These are phyloP conservation scores for Lablab purpureus DNA, from an alignment of 306 rosid genomes.

Conservation along the genomic window DNA sequence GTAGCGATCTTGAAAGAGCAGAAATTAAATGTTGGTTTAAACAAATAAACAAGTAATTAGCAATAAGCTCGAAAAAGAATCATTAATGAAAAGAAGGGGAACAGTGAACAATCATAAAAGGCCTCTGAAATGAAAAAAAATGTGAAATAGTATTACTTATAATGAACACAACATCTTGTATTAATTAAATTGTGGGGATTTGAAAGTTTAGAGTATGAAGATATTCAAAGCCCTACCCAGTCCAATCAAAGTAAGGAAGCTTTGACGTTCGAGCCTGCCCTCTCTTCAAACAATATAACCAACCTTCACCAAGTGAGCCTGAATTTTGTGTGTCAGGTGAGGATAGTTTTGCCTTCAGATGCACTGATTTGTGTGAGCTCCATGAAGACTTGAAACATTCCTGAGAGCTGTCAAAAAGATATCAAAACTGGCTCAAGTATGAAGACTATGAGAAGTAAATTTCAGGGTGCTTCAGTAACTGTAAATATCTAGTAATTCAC, in stretches of 20 bases:
- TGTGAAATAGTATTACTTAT: constrained; percentile 15
- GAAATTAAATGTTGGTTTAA: constrained; percentile 35
- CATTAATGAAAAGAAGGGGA: not conserved
- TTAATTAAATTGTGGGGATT: constrained; percentile 20
- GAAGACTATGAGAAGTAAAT: not conserved
- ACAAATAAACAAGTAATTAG: constrained; percentile 12
- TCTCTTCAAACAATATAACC: constrained; percentile 83
- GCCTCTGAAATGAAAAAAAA: not conserved
- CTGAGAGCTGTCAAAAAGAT: constrained; percentile 79
- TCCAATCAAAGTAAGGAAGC: constrained; percentile 90
- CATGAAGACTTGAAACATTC: constrained; percentile 96
- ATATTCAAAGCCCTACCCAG: constrained; percentile 64
- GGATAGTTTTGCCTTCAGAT: constrained; percentile 68
- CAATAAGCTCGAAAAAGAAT: not conserved
- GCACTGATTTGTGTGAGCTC: constrained; percentile 90
- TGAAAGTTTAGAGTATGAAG: not conserved
- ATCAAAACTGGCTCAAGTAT: constrained; percentile 42
- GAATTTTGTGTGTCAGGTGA: constrained; percentile 58
- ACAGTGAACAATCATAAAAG: not conserved
- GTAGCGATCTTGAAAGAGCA: constrained; percentile 65
- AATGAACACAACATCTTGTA: not conserved
- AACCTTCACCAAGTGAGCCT: constrained; percentile 60
- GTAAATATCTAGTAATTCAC: constrained; percentile 1
- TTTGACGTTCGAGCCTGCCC: constrained; percentile 85
- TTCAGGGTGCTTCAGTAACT: not conserved